Conservation (phyloP, 768 basidiomycete genomes). For the Rhizopogon vulgaris region DNA sequence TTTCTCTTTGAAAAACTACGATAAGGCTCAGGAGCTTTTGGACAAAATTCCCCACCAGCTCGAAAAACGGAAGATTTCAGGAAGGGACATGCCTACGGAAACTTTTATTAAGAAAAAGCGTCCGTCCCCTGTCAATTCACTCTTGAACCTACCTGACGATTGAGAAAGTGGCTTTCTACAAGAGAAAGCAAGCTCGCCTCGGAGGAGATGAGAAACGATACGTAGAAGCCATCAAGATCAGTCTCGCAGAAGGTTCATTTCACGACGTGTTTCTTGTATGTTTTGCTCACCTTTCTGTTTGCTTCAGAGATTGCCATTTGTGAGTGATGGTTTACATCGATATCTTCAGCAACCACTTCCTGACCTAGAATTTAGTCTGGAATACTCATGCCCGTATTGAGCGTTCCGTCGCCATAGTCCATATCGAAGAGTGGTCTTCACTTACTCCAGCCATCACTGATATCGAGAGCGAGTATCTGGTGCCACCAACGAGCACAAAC, state of each 20-base stretch:
- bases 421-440: conserved; percentile 48
- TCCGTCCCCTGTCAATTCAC: conserved; percentile 26
- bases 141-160: not conserved
- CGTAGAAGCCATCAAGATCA: conserved; percentile 54
- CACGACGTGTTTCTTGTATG: not conserved
- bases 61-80: conserved; percentile 54
- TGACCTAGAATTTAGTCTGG: conserved; percentile 50
- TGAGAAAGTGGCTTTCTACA: conserved; percentile 62
- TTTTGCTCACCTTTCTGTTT: conserved; percentile 3
- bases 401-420: conserved; percentile 45
- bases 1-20: conserved; percentile 46
- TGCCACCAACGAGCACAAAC: not conserved
- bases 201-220: conserved; percentile 49
- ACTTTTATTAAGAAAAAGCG: conserved; percentile 73
- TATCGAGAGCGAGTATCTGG: conserved; percentile 26
- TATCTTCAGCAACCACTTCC: not conserved
- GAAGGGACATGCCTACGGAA: conserved; percentile 71
- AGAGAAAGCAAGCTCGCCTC: conserved; percentile 53
- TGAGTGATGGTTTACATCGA: conserved; percentile 27
- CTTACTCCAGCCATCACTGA: conserved; percentile 40
- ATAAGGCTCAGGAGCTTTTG: conserved; percentile 54
- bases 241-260: conserved; percentile 59
- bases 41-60: conserved; percentile 57
- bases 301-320: conserved; percentile 62
- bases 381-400: conserved; percentile 66